phyloP scores from a whole-genome alignment of 2,329 filamentous ascomycete genomes.

The Hypoxylon sp. region DNA sequence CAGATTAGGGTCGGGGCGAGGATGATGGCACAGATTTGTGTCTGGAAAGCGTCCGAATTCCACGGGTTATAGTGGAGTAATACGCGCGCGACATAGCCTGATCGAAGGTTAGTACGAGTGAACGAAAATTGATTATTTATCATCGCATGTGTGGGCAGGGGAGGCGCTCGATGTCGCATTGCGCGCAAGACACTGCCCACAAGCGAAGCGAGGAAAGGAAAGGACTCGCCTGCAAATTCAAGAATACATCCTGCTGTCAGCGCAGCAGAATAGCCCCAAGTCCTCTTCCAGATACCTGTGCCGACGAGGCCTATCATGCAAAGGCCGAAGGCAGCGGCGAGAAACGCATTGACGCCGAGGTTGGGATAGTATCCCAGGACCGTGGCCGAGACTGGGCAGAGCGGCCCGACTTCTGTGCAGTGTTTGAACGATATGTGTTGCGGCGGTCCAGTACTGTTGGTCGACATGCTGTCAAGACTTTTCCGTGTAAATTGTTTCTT shows the following conservation, averaged over 20 bases:
- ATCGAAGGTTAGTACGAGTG: constrained; percentile 2
- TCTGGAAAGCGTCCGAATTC: constrained; percentile 68
- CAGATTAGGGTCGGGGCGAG: constrained; percentile 73
- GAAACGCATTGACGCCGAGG: constrained; percentile 69
- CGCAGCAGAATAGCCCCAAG: constrained; percentile 69
- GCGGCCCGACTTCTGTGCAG: constrained; percentile 59
- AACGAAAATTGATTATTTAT: neutral
- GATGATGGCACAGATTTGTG: constrained; percentile 73
- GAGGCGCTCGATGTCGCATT: neutral
- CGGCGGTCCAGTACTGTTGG: constrained; percentile 29
- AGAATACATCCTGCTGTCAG: constrained; percentile 65
- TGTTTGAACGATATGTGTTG: constrained; percentile 48
- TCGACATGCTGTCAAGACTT: constrained; percentile 39
- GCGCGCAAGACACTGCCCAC: neutral
- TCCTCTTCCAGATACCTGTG: constrained; percentile 65
- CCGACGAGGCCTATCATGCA: constrained; percentile 60
- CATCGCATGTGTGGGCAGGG: neutral
- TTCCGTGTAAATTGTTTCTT: neutral
- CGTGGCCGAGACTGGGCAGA: constrained; percentile 67
- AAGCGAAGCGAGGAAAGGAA: neutral
- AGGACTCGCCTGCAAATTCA: constrained; percentile 64
- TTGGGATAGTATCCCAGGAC: constrained; percentile 72
- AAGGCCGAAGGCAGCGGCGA: constrained; percentile 65
- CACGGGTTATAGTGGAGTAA: constrained; percentile 69
- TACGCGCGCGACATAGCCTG: constrained; percentile 69